These are phyloP conservation scores for Lactifluus volemus DNA, from an alignment of 768 basidiomycete genomes.

Conservation along the genomic window DNA sequence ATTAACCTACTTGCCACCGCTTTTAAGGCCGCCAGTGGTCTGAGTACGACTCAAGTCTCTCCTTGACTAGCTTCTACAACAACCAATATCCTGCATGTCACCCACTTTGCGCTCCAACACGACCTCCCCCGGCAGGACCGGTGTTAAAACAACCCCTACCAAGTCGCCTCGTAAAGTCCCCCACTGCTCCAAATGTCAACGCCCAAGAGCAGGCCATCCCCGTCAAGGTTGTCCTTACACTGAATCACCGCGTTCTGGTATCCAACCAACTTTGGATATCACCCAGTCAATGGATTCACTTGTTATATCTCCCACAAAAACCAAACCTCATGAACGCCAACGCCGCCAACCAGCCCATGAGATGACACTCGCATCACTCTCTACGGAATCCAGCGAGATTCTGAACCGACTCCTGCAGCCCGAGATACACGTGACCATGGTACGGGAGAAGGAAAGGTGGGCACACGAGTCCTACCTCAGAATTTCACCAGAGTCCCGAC, in stretches of 20 bases:
- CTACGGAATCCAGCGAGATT: constrained; percentile 37
- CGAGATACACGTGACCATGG: constrained; percentile 30
- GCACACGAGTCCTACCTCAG: background rate
- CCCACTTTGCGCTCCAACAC: constrained; percentile 13
- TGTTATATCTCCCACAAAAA: constrained; percentile 11
- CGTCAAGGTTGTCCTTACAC: constrained; percentile 51
- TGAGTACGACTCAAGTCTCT: background rate
- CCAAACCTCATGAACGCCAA: constrained; percentile 21
- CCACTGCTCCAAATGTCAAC: constrained; percentile 47
- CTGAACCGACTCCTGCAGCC: constrained; percentile 40
- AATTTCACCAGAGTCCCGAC: background rate
- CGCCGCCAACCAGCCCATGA: constrained; percentile 25
- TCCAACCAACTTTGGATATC: constrained; percentile 2
- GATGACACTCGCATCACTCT: constrained; percentile 44
- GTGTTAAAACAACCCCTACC: constrained; percentile 22
- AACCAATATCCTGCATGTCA: constrained; percentile 1
- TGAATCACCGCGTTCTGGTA: background rate
- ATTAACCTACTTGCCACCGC: background rate
- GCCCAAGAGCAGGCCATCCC: constrained; percentile 52
- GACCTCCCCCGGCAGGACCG: constrained; percentile 4
- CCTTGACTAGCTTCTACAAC: background rate
- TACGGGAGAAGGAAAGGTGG: constrained; percentile 7
- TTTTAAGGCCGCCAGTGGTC: background rate
- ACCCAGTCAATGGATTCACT: constrained; percentile 11
- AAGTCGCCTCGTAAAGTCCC: constrained; percentile 43